phyloP scores from a whole-genome alignment of 495 filamentous ascomycete species.

The Chlorociboria aeruginascens region DNA sequence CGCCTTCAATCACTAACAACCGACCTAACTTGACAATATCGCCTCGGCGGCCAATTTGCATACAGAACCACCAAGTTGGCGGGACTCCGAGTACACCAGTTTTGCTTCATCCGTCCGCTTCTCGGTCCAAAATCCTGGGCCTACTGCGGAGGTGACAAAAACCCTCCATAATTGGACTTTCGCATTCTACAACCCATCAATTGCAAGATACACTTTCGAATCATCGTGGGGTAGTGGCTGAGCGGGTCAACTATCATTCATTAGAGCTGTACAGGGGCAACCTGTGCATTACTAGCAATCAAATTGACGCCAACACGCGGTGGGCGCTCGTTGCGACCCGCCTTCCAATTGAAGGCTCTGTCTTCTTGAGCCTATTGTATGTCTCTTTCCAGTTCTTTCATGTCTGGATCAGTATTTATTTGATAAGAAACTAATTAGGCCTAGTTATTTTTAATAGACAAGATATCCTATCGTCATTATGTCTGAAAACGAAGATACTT shows the following conservation, averaged over 20 bases:
- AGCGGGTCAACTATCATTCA: constrained; percentile 3
- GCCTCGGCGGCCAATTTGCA: constrained; percentile 7
- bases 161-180: constrained; percentile 85
- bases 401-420: background rate
- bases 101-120: constrained; percentile 83
- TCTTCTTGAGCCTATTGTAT: background rate
- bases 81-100: constrained; percentile 64
- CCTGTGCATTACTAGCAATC: constrained; percentile 20
- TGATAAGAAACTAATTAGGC: background rate
- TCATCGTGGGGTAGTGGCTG: background rate
- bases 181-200: background rate
- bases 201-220: too few species aligned
- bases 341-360: constrained; percentile 13
- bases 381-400: background rate
- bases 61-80: constrained; percentile 82
- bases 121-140: constrained; percentile 83
- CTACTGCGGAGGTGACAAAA: constrained; percentile 91
- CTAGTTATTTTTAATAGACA: background rate
- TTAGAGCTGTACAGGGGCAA: constrained; percentile 18
- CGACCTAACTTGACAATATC: background rate
- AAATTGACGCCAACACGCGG: constrained; percentile 23
- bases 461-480: constrained; percentile 26
- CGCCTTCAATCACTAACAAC: background rate
- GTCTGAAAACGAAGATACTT: constrained; percentile 43
- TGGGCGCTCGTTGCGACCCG: constrained; percentile 23